Evolutionary conservation across 306 rosid genomes (phyloP).

Genomic region (Biancaea sappan): DNA sequence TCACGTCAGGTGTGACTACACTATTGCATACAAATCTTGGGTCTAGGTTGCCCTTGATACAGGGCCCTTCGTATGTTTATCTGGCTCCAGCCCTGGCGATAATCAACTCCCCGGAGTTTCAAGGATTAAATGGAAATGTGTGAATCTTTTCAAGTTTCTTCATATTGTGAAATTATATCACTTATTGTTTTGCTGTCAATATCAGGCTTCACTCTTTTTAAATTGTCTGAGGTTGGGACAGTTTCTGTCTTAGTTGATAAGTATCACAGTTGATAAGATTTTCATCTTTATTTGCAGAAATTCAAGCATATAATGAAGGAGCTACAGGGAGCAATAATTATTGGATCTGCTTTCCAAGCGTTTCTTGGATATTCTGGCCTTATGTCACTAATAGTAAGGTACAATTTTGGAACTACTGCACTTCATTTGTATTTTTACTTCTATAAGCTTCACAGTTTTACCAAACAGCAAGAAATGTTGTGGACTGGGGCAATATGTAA

Average conservation of each 20-base stretch:
- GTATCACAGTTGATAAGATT: slow-evolving; percentile 3
- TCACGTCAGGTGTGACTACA: slow-evolving; percentile 85
- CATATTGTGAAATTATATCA: slow-evolving; percentile 12
- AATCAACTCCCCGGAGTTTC: slow-evolving; percentile 89
- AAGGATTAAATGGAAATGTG: slow-evolving; percentile 82
- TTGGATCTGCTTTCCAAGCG: slow-evolving; percentile 88
- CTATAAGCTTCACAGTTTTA: neutral
- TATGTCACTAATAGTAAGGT: slow-evolving; percentile 88
- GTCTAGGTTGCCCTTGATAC: slow-evolving; percentile 92
- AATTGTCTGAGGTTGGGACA: neutral
- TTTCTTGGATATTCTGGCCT: slow-evolving; percentile 93
- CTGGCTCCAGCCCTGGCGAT: slow-evolving; percentile 85
- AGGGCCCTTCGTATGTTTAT: slow-evolving; percentile 94
- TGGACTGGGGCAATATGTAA: neutral
- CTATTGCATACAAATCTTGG: slow-evolving; percentile 85
- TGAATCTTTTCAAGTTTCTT: slow-evolving; percentile 38
- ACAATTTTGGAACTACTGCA: slow-evolving; percentile 30
- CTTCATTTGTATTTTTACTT: slow-evolving; percentile 1
- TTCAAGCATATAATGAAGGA: slow-evolving; percentile 97
- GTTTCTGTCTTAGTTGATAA: neutral
- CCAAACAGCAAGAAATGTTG: neutral
- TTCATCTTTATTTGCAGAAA: slow-evolving; percentile 59
- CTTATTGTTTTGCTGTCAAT: neutral
- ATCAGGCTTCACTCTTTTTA: neutral
- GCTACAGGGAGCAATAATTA: slow-evolving; percentile 95